phyloP scores from a whole-genome alignment of 2,329 filamentous ascomycete genomes.

The Fusarium hostae region DNA sequence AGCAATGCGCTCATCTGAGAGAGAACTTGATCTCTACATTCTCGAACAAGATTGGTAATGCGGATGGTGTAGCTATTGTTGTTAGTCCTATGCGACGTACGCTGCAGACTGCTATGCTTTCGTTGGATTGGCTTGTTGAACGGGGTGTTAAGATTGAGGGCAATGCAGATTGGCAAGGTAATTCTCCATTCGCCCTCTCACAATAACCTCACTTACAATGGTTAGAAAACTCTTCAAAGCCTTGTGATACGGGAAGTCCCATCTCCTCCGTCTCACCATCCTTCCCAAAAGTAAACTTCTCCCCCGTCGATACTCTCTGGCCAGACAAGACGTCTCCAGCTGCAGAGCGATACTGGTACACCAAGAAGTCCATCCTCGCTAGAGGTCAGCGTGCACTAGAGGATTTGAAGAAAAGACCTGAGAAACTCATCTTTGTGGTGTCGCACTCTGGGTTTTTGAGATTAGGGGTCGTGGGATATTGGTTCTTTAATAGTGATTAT shows the following conservation, averaged over 20 bases:
- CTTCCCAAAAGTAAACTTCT: conserved; percentile 69
- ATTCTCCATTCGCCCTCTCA: neutral
- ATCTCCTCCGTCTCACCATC: conserved; percentile 55
- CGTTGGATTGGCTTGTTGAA: conserved; percentile 68
- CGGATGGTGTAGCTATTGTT: conserved; percentile 61
- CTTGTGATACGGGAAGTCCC: conserved; percentile 70
- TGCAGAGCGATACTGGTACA: conserved; percentile 63
- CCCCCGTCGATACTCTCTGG: conserved; percentile 66
- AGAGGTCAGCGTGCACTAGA: conserved; percentile 64
- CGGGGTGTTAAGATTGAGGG: conserved; percentile 64
- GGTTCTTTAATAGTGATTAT: conserved; percentile 72
- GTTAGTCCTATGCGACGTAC: conserved; percentile 74
- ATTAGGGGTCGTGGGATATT: conserved; percentile 64
- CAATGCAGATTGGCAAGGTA: conserved; percentile 74
- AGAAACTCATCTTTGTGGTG: conserved; percentile 72
- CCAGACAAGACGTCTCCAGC: conserved; percentile 68
- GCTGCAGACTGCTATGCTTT: conserved; percentile 69
- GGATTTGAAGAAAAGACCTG: conserved; percentile 62
- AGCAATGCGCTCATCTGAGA: conserved; percentile 60
- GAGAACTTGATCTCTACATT: conserved; percentile 54
- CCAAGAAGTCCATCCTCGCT: conserved; percentile 61
- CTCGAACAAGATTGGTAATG: conserved; percentile 47
- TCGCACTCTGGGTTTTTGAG: conserved; percentile 73
- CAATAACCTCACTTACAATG: neutral
- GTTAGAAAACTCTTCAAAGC: conserved; percentile 63